phyloP scores from a whole-genome alignment of 2,329 filamentous ascomycete species.

The Myriosclerotinia duriaeana region DNA sequence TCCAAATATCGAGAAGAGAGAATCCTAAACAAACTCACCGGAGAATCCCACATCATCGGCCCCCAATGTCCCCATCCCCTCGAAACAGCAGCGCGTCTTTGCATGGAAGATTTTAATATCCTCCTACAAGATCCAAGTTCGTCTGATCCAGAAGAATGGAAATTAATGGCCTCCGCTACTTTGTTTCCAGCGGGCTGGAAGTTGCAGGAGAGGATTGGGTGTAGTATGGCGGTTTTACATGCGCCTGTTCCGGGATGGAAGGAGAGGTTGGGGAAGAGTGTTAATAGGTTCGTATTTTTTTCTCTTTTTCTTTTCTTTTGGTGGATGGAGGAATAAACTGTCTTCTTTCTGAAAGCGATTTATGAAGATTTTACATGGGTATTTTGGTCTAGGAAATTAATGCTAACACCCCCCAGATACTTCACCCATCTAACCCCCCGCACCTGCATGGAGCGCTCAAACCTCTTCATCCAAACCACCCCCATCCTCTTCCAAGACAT shows the following conservation, averaged over 20 bases:
- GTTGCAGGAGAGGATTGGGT: constrained; percentile 50
- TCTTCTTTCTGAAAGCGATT: neutral
- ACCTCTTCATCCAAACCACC: constrained; percentile 52
- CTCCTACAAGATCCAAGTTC: constrained; percentile 43
- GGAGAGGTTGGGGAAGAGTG: constrained; percentile 45
- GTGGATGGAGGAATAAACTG: no score
- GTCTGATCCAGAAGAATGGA: constrained; percentile 42
- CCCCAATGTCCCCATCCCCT: constrained; percentile 45
- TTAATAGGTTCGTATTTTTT: constrained; percentile 43
- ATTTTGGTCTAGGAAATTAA: neutral
- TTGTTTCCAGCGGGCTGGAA: constrained; percentile 55
- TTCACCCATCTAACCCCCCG: constrained; percentile 47
- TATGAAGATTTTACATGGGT: neutral
- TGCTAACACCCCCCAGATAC: constrained; percentile 41
- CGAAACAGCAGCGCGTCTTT: constrained; percentile 51
- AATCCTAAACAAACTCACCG: constrained; percentile 45
- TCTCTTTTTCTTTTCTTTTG: no score
- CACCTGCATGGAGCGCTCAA: constrained; percentile 50
- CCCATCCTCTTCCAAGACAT: constrained; percentile 48
- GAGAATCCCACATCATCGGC: constrained; percentile 46
- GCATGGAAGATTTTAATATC: constrained; percentile 54
- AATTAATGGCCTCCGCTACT: constrained; percentile 51
- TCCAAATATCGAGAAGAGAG: constrained; percentile 19
- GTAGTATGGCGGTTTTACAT: constrained; percentile 49
- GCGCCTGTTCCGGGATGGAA: constrained; percentile 51